Evolutionary conservation across 768 basidiomycete genomes (phyloP), one percentile per base, ranked within the genome.

Genomic region (Naganishia friedmannii): DNA sequence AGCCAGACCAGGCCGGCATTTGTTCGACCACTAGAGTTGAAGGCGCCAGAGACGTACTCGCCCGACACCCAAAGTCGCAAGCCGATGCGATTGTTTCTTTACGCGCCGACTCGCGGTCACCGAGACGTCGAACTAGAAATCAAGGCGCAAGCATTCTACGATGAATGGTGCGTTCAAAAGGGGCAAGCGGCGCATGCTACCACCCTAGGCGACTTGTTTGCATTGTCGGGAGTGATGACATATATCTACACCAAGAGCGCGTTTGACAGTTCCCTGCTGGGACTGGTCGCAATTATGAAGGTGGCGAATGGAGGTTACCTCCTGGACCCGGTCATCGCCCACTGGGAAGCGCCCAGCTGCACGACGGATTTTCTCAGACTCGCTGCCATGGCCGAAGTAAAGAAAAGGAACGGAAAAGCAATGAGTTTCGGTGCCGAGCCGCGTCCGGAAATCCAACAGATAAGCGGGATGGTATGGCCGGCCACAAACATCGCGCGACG

Each of bases 391-490:
- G 56, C 56, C 7, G 56, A 31, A 28, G 56, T 57, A 7, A 31
- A 31, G 15, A 57, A 57, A 23, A 29, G 17, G 23, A 9, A 10
- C 4, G 56, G 56, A 4, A 39, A 21, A 6, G 29, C 19, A 13
- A 57, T 57, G 56, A 57, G 56, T 28, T 57, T 57, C 28, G 56
- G 56, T n/a, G 56, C 37, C 7, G 56, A 57, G 56, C 56, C 56
- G 21, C n/a, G 37, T 21, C 29, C 31, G 26, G 19, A 28, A 26
- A 19, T 39, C 9, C 4, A 17, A 29, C 17, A 57, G 29, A 57
- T 57, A 3, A 31, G 26, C 31, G 56, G 56, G 29, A 57, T 28
- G 56, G 31, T 57, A 28, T 57, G 56, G 56, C 56, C 56, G 1
- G 56, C 21, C 9, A 57, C 56, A 57, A 7, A 57, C 1, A 57